phyloP scores from a whole-genome alignment of 768 basidiomycete genomes.

The Tephrocybe rancida region DNA sequence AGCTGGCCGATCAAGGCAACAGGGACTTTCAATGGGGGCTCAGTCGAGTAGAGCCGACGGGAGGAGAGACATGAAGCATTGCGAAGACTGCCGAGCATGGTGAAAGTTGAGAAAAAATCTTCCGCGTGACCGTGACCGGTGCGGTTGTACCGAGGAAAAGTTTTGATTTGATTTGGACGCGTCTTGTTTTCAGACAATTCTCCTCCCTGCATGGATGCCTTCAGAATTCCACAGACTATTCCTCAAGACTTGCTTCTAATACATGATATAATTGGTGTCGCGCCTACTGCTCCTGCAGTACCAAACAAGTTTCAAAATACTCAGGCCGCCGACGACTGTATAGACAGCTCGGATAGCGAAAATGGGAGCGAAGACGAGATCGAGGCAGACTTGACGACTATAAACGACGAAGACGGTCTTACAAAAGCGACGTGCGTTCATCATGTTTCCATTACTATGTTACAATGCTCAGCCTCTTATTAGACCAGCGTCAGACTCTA shows the following conservation, averaged over 20 bases:
- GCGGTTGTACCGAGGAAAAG: constrained; percentile 7
- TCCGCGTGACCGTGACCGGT: constrained; percentile 18
- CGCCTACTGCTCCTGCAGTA: background rate
- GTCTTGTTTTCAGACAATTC: background rate
- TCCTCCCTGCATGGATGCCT: constrained; percentile 37
- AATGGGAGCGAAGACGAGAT: constrained; percentile 73
- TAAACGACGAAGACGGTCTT: constrained; percentile 40
- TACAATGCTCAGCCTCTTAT: constrained; percentile 8
- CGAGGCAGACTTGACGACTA: constrained; percentile 56
- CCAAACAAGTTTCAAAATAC: background rate
- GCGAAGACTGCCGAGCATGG: constrained; percentile 19
- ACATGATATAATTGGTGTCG: constrained; percentile 57
- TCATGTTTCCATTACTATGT: constrained; percentile 9
- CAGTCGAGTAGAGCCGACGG: constrained; percentile 54
- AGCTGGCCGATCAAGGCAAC: constrained; percentile 84
- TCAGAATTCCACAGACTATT: constrained; percentile 62
- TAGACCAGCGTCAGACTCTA: constrained; percentile 17
- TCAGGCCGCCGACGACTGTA: constrained; percentile 41
- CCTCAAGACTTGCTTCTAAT: constrained; percentile 81
- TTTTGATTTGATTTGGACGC: constrained; percentile 19
- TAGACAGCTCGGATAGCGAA: constrained; percentile 56
- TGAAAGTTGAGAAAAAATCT: constrained; percentile 18
- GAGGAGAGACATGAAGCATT: constrained; percentile 21
- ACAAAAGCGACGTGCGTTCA: constrained; percentile 19
- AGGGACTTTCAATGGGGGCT: constrained; percentile 51